These are phyloP conservation scores for Fusarium solani-melongenae DNA, from an alignment of 2,329 filamentous ascomycete species.

Conservation along the genomic window DNA sequence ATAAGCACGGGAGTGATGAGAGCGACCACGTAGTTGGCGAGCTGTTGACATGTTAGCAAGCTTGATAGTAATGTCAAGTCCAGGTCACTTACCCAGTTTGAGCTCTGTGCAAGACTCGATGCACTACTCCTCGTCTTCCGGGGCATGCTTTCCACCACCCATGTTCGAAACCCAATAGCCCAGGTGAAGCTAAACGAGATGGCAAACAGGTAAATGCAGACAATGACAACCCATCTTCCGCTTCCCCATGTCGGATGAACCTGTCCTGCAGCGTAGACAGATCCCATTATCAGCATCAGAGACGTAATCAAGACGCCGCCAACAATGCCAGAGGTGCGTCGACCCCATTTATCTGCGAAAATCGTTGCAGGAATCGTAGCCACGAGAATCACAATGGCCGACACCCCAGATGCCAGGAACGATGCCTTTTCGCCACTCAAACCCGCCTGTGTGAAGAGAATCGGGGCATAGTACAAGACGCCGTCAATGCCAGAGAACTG, in stretches of 20 bases:
- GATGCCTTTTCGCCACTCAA: slow-evolving; percentile 62
- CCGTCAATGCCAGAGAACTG: slow-evolving; percentile 72
- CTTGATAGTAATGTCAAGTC: fast-evolving
- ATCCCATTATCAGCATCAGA: slow-evolving; percentile 65
- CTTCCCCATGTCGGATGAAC: slow-evolving; percentile 50
- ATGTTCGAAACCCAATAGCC: slow-evolving; percentile 65
- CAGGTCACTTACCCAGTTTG: slow-evolving; percentile 57
- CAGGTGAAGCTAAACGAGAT: slow-evolving; percentile 60
- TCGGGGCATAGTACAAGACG: slow-evolving; percentile 70
- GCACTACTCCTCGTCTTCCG: slow-evolving; percentile 64
- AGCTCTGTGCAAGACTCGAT: slow-evolving; percentile 63
- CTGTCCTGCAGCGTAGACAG: slow-evolving; percentile 58
- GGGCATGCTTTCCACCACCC: slow-evolving; percentile 67
- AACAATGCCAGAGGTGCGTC: slow-evolving; percentile 62
- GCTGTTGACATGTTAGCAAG: slow-evolving; percentile 31
- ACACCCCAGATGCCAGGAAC: slow-evolving; percentile 69
- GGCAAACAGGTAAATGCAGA: slow-evolving; percentile 62
- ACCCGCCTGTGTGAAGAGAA: slow-evolving; percentile 69
- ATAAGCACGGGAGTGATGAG: slow-evolving; percentile 56
- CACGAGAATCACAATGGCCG: slow-evolving; percentile 65
- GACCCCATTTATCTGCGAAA: slow-evolving; percentile 66
- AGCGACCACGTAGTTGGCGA: slow-evolving; percentile 58
- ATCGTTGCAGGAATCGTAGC: slow-evolving; percentile 65
- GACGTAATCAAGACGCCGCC: slow-evolving; percentile 63
- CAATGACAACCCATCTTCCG: slow-evolving; percentile 62